phyloP scores from a whole-genome alignment of 139 green algal species.

The Gonium pectorale region DNA sequence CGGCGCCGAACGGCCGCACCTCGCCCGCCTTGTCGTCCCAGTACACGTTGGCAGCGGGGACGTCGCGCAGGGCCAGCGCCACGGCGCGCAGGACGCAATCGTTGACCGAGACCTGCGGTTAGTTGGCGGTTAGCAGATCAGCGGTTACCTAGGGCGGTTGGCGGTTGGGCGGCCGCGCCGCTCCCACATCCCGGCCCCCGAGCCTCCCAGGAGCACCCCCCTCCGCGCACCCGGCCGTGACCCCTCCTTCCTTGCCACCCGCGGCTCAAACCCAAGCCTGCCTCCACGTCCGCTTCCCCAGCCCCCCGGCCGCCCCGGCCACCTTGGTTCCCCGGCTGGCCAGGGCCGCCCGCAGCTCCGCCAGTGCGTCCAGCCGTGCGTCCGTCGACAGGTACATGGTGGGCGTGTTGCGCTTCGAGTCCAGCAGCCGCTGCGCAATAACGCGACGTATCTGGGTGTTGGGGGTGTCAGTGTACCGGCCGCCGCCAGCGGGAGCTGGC shows the following conservation, averaged over 20 bases:
- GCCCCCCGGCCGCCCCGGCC: too few species aligned
- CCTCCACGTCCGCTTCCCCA: too few species aligned
- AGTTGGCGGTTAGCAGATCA: too few species aligned
- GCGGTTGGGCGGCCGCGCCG: too few species aligned
- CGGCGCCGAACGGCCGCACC: constrained; percentile 47
- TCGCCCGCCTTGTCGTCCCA: constrained; percentile 66
- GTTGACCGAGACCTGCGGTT: constrained; percentile 91
- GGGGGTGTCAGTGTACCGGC: constrained; percentile 76
- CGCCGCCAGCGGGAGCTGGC: constrained; percentile 30
- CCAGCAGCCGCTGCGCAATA: constrained; percentile 89
- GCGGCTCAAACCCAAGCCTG: too few species aligned
- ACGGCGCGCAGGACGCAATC: constrained; percentile 94
- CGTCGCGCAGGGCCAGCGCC: constrained; percentile 84
- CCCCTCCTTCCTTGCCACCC: too few species aligned
- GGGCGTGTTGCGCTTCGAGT: constrained; percentile 90
- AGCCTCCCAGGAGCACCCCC: too few species aligned
- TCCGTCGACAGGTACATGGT: constrained; percentile 79
- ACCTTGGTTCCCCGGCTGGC: constrained; percentile 65
- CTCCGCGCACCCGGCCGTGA: too few species aligned
- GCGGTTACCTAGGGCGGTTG: too few species aligned
- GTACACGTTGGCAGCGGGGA: constrained; percentile 73
- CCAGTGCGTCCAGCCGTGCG: constrained; percentile 74
- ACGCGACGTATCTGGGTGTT: constrained; percentile 88
- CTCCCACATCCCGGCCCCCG: too few species aligned
- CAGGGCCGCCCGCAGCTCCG: constrained; percentile 68